These are phyloP conservation scores for Meira miltonrushii DNA, from an alignment of 1,284 basidiomycete genomes.

Conservation along the genomic window DNA sequence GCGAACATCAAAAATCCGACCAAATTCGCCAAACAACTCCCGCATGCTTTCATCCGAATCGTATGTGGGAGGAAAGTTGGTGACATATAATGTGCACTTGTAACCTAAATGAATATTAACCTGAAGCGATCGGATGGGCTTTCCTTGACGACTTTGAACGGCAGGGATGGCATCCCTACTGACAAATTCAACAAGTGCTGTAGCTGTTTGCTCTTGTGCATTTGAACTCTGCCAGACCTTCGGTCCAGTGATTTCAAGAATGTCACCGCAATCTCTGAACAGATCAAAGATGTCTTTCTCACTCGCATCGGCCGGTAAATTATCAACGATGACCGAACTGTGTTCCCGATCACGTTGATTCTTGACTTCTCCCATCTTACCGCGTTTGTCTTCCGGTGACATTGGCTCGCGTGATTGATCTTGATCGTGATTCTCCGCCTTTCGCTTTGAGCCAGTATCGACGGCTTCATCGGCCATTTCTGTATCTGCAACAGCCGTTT, in stretches of 20 bases:
- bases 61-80: conserved; percentile 84
- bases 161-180: conserved; percentile 60
- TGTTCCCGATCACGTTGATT: conserved; percentile 78
- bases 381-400: conserved; percentile 9
- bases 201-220: conserved; percentile 17
- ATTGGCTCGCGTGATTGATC: conserved; percentile 1
- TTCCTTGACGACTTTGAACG: conserved; percentile 88
- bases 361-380: conserved; percentile 2
- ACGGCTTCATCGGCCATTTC: neutral
- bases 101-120: conserved; percentile 81
- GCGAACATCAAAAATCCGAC: conserved; percentile 82
- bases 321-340: conserved; percentile 78
- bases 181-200: conserved; percentile 54
- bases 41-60: conserved; percentile 69
- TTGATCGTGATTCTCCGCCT: conserved; percentile 22
- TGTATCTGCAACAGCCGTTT: conserved; percentile 3
- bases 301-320: conserved; percentile 61
- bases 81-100: conserved; percentile 90
- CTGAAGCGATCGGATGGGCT: conserved; percentile 62
- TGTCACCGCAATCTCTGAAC: conserved; percentile 65
- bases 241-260: conserved; percentile 40
- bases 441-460: conserved; percentile 30
- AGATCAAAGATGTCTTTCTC: conserved; percentile 67
- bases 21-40: conserved; percentile 74
- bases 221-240: conserved; percentile 9